Base-by-base conservation (phyloP, 306 rosid species). In the Pterocarpus santalinus region DNA sequence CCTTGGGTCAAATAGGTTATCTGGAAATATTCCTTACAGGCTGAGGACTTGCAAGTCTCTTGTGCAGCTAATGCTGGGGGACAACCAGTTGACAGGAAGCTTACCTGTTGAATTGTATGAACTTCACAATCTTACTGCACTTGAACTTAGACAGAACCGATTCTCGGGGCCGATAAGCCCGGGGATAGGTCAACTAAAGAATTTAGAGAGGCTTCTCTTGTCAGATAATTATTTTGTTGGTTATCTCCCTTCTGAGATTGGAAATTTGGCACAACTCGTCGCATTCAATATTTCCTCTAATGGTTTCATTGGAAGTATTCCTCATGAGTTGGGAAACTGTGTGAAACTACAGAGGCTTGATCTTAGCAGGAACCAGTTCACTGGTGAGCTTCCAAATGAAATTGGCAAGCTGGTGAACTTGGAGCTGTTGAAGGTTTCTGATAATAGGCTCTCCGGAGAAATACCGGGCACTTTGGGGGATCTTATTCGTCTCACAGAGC, bases 11-110 rank as follows among this genome's bases (percentile, higher is more conserved):
- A 92, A 92, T 86, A 82, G 72, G 70, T 69, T 92, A 69, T 85
- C 85, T n/a, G 94, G 97, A 57, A 88, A 88, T 52, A 87, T 92
- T 75, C 97, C 97, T 35, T 49, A 69, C 77, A 89, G 90, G 78
- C 80, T 92, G 7, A 90, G 81, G 87, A 87, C 86, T 8, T 92
- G 97, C 80, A 89, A 84, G 85, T 87, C 94, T 56, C 90, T 92
- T 32, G 83, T 82, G 79, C 94, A 92, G 84, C 91, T 92, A 67
- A 90, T 90, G 97, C 76, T 92, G 13, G 97, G 97, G 75, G 86
- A 84, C 61, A 90, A 92, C 80, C 73, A 15, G 32, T 84, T 92
- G 44, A 79, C 91, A 36, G 97, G 97, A 81, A 88, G 88, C 69
- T 75, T 90, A 60, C 91, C 92, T 76, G 76, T 80, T 79, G 94